Evolutionary conservation across 2,329 filamentous ascomycete genomes (phyloP).

Genomic region (Paramyrothecium sp.): DNA sequence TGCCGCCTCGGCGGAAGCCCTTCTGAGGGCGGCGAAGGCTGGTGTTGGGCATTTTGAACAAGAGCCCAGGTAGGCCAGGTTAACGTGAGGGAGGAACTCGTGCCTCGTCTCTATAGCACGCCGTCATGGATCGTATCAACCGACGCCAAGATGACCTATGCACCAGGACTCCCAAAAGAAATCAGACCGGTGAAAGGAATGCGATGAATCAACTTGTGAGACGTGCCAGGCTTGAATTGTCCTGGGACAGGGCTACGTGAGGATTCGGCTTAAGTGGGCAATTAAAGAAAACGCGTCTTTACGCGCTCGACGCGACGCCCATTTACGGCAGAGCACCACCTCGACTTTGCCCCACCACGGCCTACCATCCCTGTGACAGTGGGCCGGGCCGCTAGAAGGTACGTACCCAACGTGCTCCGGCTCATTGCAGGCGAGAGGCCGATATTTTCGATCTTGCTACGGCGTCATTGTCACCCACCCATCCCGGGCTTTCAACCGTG

Average conservation of each 20-base stretch:
- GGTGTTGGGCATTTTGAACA: constrained; percentile 56
- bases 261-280: constrained; percentile 19
- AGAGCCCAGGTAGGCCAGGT: constrained; percentile 2
- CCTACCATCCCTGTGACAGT: constrained; percentile 24
- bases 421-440: constrained; percentile 2
- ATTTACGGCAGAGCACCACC: neutral
- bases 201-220: neutral
- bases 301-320: constrained; percentile 29
- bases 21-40: constrained; percentile 60
- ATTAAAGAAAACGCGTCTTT: constrained; percentile 28
- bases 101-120: neutral
- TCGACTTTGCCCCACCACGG: constrained; percentile 12
- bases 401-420: neutral
- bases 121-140: neutral
- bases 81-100: neutral
- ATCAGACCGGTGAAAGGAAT: neutral
- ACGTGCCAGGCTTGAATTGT: neutral
- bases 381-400: constrained; percentile 10
- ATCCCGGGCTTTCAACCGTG: neutral
- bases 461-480: constrained; percentile 12
- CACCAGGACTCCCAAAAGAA: neutral
- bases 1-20: constrained; percentile 67
- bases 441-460: constrained; percentile 21
- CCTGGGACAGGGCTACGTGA: constrained; percentile 2
- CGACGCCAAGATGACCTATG: neutral